Base-by-base conservation (phyloP, 805 yeast genomes). In the Zygosaccharomyces gambellarensis region DNA sequence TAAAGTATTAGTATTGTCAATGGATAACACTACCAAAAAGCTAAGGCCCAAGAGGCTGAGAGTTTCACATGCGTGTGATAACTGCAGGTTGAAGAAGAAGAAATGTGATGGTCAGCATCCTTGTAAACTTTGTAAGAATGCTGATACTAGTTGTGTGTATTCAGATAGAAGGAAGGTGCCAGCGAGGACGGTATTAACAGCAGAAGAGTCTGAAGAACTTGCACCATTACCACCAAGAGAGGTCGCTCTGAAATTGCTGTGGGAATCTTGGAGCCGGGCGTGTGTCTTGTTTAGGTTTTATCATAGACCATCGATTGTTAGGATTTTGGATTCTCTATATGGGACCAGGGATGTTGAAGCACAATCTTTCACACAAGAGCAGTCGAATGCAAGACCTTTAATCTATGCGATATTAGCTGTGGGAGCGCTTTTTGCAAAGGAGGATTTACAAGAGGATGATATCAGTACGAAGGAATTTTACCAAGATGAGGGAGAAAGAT, bases 371-470 rank as follows among this genome's bases (percentile, higher is more conserved):
- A 81, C 87, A 2, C 82, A 83, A 55, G 77, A 85, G 51, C 95
- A 87, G 62, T 84, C 80, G 52, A 78, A 81, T 56, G 85, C 88
- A 53, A 69, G 87, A 46, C 95, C 96, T 0, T 74, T 90, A 52
- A 81, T 89, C 38, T 89, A 89, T 67, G 80, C 94, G 0, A 86
- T 88, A n/a, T 75, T 90, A 70, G 96, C 96, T 0, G 87, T 89
- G 54, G 97, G 97, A 12, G 87, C 89, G 3, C 71, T 89, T 32
- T 87, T 90, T 58, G 76, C 80, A 32, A 82, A 82, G 60, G 74
- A 76, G 52, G 75, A 74, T 48, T 67, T 69, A 49, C 64, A 69
- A 43, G 59, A 63, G 53, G 65, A 59, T 43, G 73, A 67, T 48
- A 59, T 62, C 25, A 61, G 57, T 25, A 43, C 52, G 19, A 50